Conservation (phyloP, 306 rosid species). For the Sphenostylis stenocarpa region DNA sequence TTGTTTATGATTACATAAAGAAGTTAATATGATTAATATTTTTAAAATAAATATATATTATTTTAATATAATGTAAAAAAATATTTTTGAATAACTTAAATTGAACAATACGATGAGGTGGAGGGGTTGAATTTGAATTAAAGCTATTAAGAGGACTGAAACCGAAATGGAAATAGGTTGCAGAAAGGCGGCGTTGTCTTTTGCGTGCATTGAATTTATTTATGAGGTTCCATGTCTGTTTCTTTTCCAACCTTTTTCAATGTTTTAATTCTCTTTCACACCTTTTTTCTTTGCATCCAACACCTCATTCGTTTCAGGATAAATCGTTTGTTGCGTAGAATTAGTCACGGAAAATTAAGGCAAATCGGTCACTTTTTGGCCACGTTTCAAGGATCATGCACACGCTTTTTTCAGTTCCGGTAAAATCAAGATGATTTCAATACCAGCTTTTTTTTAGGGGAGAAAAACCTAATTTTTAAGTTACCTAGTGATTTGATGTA, state of each 20-base stretch:
- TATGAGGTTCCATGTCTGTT: constrained; percentile 23
- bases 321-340: neutral
- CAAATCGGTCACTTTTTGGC: neutral
- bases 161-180: neutral
- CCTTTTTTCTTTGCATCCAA: neutral
- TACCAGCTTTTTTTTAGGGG: neutral
- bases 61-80: too few relatives aligned
- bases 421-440: neutral
- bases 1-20: too few relatives aligned
- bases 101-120: neutral
- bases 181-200: constrained; percentile 23
- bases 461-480: too few relatives aligned
- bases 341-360: neutral
- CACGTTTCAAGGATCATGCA: neutral
- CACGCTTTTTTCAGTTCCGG: too few relatives aligned
- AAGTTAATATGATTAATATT: too few relatives aligned
- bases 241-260: constrained; percentile 21
- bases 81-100: too few relatives aligned
- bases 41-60: too few relatives aligned
- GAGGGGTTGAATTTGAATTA: constrained; percentile 8
- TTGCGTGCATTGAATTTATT: neutral
- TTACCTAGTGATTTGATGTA: too few relatives aligned
- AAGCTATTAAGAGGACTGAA: neutral
- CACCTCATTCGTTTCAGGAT: neutral
- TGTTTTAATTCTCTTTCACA: constrained; percentile 20